Evolutionary conservation across 116 monocot species (phyloP), one percentile per base, ranked within the genome.

Genomic region (Posidonia oceanica): DNA sequence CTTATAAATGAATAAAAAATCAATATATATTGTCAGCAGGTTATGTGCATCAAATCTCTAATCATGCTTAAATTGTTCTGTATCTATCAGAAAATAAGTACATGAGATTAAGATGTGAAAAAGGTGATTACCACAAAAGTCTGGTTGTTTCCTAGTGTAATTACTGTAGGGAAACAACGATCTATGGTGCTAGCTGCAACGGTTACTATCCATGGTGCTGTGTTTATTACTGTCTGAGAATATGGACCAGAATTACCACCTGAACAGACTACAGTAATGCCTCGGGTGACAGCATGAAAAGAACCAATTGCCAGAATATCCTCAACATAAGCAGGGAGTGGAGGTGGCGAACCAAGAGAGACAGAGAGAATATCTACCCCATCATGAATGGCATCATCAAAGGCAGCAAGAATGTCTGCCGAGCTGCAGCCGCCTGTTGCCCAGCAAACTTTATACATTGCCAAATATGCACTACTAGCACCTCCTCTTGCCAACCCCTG

Each of bases 371-470:
- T 75, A 64, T 87, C 86, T 10, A 83, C 86, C 0, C 83, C 83
- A 69, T 87, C 86, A 70, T 73, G 51, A 52, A 87, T 83, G 22
- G 86, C 83, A 64, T 87, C 86, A 70, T 87, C 83, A 39, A 83
- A 87, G 44, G 86, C 86, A 40, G 86, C 80, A 54, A 87, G 78
- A 17, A 87, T 80, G 63, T 87, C 86, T 16, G 83, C 80, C 16
- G 80, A 66, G 60, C 78, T 80, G 73, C 86, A 87, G 37, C 69
- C 80, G 52, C 83, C 86, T 8, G 78, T 78, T 16, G 77, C 76
- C 86, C 86, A 87, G 42, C 86, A 87, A 12, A 81, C 86, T 67
- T 87, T 87, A 57, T 87, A 87, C 5, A 87, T 69, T 11, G 86
- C 80, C 18, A 87, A 36, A 39, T 77, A 69, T 41, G 86, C 80